Evolutionary conservation across 192 early-diverging fungal genomes (phyloP), one percentile per base, ranked within the genome.

Genomic region (Jimgerdemannia flammicorona): DNA sequence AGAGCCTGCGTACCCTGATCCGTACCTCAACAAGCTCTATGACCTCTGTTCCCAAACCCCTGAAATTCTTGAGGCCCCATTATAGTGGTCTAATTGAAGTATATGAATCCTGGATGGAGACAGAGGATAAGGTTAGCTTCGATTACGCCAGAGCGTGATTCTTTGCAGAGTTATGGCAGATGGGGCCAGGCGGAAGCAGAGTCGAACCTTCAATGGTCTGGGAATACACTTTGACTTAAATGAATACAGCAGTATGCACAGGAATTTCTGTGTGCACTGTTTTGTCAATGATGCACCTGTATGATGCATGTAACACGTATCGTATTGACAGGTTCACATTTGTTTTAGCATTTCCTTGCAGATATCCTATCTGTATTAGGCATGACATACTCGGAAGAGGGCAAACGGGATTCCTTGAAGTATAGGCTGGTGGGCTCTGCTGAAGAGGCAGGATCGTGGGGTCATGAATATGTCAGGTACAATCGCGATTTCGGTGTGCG

Each of bases 1-100:
- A 98, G 73, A 89, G 90, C 69, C 88, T 99, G 39, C 91, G 92
- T 73, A 95, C 92, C 10, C 74, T 93, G 29, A 98, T 99, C 81
- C 93, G 96, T 69, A 96, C 97, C 8, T 93, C 95, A 7, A 96
- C 97, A 3, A 94, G 92, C 72, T 99, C 98, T 64, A 99, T 99
- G 98, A 98, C 98, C 6, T 95, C 96, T n/a, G 98, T 98, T 4
- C 97, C 98, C 68, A 99, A 99, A 81, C 97, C 97, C 40, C 89
- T 99, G 78, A 99, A 99, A 84, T 99, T 94, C 75, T 82, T 99
- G 70, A 89, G 97, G 72, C 91, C 91, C 49, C 94, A 96, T 72
- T 98, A 97, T 82, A 77, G 79, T 66, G 86, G 88, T 4, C 76
- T 98, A 71, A 79, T 84, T 59, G 85, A 85, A 14, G 80, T 95